Base-by-base conservation (phyloP, 1,284 basidiomycete genomes). In the Malassezia japonica region DNA sequence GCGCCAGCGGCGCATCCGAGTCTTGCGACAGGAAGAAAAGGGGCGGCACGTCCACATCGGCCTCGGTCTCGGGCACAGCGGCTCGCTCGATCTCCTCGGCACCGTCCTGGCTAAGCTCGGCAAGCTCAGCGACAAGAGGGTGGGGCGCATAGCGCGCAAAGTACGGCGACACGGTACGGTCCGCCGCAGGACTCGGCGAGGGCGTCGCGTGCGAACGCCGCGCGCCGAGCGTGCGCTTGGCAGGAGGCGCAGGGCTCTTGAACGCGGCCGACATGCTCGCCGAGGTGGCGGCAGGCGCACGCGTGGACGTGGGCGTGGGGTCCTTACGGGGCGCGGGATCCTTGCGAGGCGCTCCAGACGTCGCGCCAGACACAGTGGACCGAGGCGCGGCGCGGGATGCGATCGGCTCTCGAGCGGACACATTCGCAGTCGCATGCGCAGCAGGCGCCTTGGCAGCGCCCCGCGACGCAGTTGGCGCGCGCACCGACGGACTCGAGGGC, bases 111-210 rank as follows among this genome's bases (percentile, higher is more conserved):
- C 20, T 16, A 29, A 15, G 20, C 42, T 34, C n/a, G 3, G 42
- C 42, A 10, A 33, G 42, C 24, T 32, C 9, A 1, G 37, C 44
- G 7, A 52, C 35, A 6, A 52, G 27, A 9, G 49, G 49, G 27
- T 51, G 49, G 25, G 49, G 49, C 20, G 42, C 42, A 41, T 33
- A 46, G 13, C 44, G 32, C 24, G 18, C 8, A 20, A n/a, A 10
- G 18, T 6, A 18, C 35, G 37, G 41, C 36, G 37, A 36, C 27
- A n/a, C n/a, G n/a, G n/a, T n/a, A n/a, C n/a, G n/a, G n/a, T n/a
- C n/a, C n/a, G 16, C 23, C 9, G 44, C 21, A 20, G 18, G 45
- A 12, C 3, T 4, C 23, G 15, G 27, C n/a, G n/a, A n/a, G 13
- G 31, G 18, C 18, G 34, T 15, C 21, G 34, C 25, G 31, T 20